A percentile compares a stretch with the other conserved stretches of the same genome.
Conservation (phyloP, 306 rosid species). For the Carpinus fangiana region DNA sequence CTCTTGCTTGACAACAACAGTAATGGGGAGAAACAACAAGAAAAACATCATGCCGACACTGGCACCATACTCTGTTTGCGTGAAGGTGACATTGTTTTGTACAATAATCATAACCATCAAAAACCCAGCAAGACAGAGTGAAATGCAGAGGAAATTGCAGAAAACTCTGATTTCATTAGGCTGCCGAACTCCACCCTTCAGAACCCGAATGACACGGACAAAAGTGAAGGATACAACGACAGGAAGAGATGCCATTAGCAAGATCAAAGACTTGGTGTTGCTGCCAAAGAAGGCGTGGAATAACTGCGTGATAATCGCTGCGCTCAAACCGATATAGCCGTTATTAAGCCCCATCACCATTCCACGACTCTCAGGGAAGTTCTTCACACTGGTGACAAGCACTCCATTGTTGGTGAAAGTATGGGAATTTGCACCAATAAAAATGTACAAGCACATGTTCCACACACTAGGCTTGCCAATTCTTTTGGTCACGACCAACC, state of each 20-base stretch:
- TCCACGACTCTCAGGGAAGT: constrained; percentile 52
- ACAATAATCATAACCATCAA: constrained; percentile 50
- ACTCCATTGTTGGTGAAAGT: constrained; percentile 56
- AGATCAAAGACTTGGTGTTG: constrained; percentile 43
- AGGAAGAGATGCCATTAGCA: constrained; percentile 58
- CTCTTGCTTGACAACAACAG: constrained; percentile 43
- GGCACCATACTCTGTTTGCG: constrained; percentile 34
- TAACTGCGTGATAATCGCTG: constrained; percentile 53
- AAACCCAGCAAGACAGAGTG: constrained; percentile 67
- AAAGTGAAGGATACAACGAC: constrained; percentile 42
- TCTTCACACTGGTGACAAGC: constrained; percentile 51
- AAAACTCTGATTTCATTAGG: constrained; percentile 47
- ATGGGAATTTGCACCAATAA: constrained; percentile 52
- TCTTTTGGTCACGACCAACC: constrained; percentile 44
- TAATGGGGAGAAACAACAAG: constrained; percentile 43
- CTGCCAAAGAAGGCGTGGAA: constrained; percentile 44
- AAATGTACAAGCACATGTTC: constrained; percentile 54
- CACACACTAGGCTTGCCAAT: constrained; percentile 44
- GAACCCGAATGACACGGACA: constrained; percentile 42
- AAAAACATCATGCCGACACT: constrained; percentile 44
- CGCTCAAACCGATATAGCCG: constrained; percentile 59
- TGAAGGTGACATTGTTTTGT: constrained; percentile 27
- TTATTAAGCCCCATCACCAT: constrained; percentile 45
- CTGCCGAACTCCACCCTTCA: constrained; percentile 34
- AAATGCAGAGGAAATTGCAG: constrained; percentile 44